Base-by-base conservation (phyloP, 1,284 basidiomycete species). In the Grifola frondosa region DNA sequence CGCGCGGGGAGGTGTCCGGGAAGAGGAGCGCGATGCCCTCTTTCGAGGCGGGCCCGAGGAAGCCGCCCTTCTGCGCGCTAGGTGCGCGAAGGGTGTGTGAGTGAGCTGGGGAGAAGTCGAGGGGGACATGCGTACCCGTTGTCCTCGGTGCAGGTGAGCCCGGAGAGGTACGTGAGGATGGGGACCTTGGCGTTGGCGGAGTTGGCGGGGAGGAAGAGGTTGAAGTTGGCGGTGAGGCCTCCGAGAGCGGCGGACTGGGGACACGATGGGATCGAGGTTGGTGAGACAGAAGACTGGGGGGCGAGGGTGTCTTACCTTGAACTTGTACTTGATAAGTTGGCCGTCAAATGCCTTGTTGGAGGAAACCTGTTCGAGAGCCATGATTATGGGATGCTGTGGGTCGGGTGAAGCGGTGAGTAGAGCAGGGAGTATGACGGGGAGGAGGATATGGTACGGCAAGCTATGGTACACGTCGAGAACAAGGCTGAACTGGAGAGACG, bases 81-180 rank as follows among this genome's bases (percentile, higher is more conserved):
- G 6, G 37, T 40, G 21, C 12, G 11, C 29, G 34, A 13, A 19
- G 22, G 25, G 12, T n/a, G n/a, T n/a, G 40, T 24, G 25, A 36
- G 28, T 17, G 6, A 35, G 16, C 16, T 31, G 12, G 26, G 40
- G 13, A 17, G 35, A 5, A 33, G 22, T 38, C 25, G 25, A 37
- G 23, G 22, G 12, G n/a, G 31, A 11, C 17, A 29, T 21, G 56
- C 76, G 46, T 58, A 88, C 87, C 84, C 96, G 47, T 91, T 98
- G 64, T 98, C 96, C 65, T 98, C 97, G 12, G 84, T 98, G 68
- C 97, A 99, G 1, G 91, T 94, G 44, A 99, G 66, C 3, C 96
- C 96, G 3, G 95, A 85, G 34, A 99, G 84, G 66, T 93, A 99
- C 56, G 91, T 79, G 7, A 99, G 73, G 3, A 96, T 71, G 0